Evolutionary conservation across 371 early-diverging fungal species (phyloP), one percentile per base, ranked within the genome.

Genomic region (Apophysomyces elegans): DNA sequence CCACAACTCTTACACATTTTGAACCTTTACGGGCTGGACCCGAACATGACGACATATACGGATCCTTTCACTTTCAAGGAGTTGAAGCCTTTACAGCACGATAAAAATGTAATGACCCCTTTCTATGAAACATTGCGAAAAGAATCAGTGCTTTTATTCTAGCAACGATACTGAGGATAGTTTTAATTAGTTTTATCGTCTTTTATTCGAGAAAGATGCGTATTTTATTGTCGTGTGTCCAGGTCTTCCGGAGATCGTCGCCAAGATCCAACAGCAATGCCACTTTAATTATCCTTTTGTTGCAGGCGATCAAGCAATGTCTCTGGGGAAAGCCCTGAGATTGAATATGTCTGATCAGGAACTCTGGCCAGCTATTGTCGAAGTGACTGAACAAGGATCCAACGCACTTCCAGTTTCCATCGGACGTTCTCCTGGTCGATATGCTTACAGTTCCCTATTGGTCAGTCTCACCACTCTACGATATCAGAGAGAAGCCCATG

Each of bases 171-270:
- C 47, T 44, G 37, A 57, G 46, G 2, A n/a, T 44, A 43, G 45
- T 60, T 37, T 38, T 37, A 37, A 47, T 56, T 26, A 81, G 82
- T 72, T 76, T 41, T 77, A 68, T 62, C 65, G 66, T 11, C 37
- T 72, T 4, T 58, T 81, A n/a, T 57, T 81, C 54, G 64, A 67
- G 57, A 58, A 68, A 8, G 82, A 81, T 56, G 75, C 82, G 5
- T 79, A 81, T 56, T 81, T 73, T 54, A 69, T 81, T 32, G 62
- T 78, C 13, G 37, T 81, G 8, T 81, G 82, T 41, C 82, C 82
- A 32, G 82, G 82, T 8, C 56, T 66, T n/a, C 37, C 56, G 21
- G 39, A 39, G 7, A 68, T 64, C 47, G 71, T 81, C 4, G 58
- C 67, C 18, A 47, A 68, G 13, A 64, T 81, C 11, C 77, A 79